Conservation (phyloP, 2,329 filamentous ascomycete species). For the Paracoccidioides brasiliensis region DNA sequence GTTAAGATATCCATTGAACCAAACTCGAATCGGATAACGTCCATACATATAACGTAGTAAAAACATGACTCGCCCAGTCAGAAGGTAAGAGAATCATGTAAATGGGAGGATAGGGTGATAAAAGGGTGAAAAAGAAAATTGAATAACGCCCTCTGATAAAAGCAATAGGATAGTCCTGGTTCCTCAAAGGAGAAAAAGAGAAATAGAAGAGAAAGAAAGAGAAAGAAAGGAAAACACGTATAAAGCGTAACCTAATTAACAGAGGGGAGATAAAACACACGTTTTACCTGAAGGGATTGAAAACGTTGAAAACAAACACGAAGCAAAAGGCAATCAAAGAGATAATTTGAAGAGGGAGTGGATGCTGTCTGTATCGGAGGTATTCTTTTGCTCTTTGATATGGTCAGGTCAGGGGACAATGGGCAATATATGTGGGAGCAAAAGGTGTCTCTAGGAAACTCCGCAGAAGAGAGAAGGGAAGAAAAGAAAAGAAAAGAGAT, state of each 20-base stretch:
- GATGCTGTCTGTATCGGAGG: background rate
- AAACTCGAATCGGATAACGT: no score
- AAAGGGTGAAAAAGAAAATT: background rate
- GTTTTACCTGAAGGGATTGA: no score
- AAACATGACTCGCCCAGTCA: no score
- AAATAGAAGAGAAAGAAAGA: background rate
- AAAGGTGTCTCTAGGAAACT: background rate
- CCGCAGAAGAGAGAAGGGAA: background rate
- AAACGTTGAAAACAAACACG: no score
- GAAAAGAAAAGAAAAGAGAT: constrained; percentile 2
- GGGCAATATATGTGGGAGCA: no score
- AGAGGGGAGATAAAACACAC: no score
- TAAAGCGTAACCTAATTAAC: no score
- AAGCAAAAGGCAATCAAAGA: background rate
- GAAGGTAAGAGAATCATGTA: background rate
- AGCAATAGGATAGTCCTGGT: background rate
- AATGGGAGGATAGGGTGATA: constrained; percentile 8
- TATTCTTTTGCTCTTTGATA: no score
- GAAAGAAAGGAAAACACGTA: background rate
- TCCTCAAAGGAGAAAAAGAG: background rate
- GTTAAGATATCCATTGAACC: no score
- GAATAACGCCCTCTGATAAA: background rate
- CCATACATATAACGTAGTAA: no score
- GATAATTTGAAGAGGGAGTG: background rate
- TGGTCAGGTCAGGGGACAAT: no score